Base-by-base conservation (phyloP, 108 stramenopile species). In the Nitzschia putrida region DNA sequence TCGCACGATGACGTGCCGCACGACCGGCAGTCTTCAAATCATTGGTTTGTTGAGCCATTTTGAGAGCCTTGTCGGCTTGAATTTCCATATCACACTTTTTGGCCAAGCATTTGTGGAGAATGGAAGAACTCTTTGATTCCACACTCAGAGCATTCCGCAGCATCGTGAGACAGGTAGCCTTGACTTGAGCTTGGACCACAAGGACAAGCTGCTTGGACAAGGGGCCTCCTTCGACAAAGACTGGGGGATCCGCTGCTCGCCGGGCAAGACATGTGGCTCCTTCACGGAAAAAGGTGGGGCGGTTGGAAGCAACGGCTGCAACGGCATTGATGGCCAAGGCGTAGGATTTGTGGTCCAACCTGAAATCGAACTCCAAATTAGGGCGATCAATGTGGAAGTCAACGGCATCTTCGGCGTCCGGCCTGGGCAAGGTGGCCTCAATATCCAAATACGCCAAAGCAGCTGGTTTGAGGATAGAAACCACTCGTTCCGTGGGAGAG, bases 41-140 rank as follows among this genome's bases (percentile, higher is more conserved):
- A n/a, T 74, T 77, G 25, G 88, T 83, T 61, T 90, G 88, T 64
- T 83, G 74, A 42, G 94, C 91, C 78, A 90, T 90, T 20, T 73
- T 56, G 16, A 89, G 78, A 21, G 94, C 94, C 66, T 92, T 90
- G 21, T 89, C 88, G 26, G 94, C 91, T 81, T 95, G 94, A 1
- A 83, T 66, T 71, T 86, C 51, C 94, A 95, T 95, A 38, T 79
- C 86, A 41, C 72, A 74, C 20, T 69, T 66, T 38, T 74, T 60
- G 25, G 53, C 38, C 53, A 92, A 72, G 53, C 88, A 88, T 55
- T 77, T 81, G 13, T 74, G 77, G 16, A 95, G 73, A 40, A 87
- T 74, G 23, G 83, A 74, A 54, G 66, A 88, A 10, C 79, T 64
- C 24, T 85, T 80, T 44, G 89, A 81, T 29, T 87, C 87, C 10